Conservation (phyloP, 768 basidiomycete genomes). For the Leccinum disarticulatum region DNA sequence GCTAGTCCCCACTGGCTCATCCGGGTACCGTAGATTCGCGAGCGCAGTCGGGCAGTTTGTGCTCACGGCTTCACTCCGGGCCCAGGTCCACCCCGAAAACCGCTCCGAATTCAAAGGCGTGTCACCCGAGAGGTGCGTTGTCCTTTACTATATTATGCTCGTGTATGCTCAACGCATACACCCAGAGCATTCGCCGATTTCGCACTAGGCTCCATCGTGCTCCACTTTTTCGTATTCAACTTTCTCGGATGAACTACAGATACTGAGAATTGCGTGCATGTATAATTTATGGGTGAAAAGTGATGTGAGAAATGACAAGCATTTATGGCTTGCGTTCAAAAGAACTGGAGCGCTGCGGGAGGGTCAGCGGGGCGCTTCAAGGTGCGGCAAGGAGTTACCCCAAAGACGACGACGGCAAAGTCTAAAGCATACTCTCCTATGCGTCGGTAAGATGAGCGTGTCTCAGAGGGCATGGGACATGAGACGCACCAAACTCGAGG, state of each 20-base stretch:
- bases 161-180: neutral
- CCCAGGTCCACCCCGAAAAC: slow-evolving; percentile 89
- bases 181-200: slow-evolving; percentile 96
- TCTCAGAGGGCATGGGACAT: neutral
- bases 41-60: slow-evolving; percentile 98
- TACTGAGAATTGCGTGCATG: slow-evolving; percentile 1
- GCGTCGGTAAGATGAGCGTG: neutral
- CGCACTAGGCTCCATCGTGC: slow-evolving; percentile 87
- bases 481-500: slow-evolving; percentile 71
- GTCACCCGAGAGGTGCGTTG: slow-evolving; percentile 85
- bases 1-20: neutral
- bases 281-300: slow-evolving; percentile 11
- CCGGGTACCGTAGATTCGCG: slow-evolving; percentile 70
- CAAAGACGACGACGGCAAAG: slow-evolving; percentile 80
- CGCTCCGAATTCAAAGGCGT: slow-evolving; percentile 82
- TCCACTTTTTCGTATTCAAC: slow-evolving; percentile 99
- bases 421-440: slow-evolving; percentile 85
- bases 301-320: neutral
- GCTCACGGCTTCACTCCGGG: slow-evolving; percentile 85
- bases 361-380: slow-evolving; percentile 3
- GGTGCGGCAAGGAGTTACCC: slow-evolving; percentile 44
- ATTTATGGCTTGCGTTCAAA: slow-evolving; percentile 55
- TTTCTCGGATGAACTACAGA: slow-evolving; percentile 73
- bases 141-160: neutral
- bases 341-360: slow-evolving; percentile 60